Evolutionary conservation across 2,329 filamentous ascomycete species (phyloP).

Genomic region (Uncinocarpus reesii): DNA sequence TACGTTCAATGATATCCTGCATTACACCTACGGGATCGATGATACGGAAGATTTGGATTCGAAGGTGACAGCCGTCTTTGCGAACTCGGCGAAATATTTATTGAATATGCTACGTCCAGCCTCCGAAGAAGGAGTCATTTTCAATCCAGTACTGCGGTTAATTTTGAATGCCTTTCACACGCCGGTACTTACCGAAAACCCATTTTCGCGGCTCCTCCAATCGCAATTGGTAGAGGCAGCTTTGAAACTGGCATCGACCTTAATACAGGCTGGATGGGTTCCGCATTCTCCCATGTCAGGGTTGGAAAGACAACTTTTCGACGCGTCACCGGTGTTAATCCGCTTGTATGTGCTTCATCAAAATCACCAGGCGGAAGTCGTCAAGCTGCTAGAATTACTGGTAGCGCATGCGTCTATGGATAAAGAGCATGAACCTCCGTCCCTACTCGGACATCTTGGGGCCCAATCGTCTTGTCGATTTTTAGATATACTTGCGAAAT

Average conservation of each 20-base stretch:
- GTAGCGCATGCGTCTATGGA: conserved; percentile 57
- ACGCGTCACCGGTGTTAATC: conserved; percentile 64
- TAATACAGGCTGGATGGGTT: conserved; percentile 60
- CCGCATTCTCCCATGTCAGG: conserved; percentile 53
- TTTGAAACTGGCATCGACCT: conserved; percentile 55
- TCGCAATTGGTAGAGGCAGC: conserved; percentile 54
- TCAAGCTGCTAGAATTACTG: conserved; percentile 61
- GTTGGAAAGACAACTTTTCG: conserved; percentile 70
- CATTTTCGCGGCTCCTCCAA: conserved; percentile 45
- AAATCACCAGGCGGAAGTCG: conserved; percentile 53
- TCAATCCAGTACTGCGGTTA: conserved; percentile 65
- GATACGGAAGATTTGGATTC: conserved; percentile 41
- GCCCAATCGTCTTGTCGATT: conserved; percentile 75
- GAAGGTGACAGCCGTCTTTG: conserved; percentile 54
- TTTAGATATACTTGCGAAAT: conserved; percentile 61
- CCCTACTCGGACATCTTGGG: conserved; percentile 81
- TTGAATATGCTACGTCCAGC: conserved; percentile 65
- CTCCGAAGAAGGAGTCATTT: conserved; percentile 58
- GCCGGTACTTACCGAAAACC: conserved; percentile 53
- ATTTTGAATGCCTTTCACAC: conserved; percentile 53
- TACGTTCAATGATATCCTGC: conserved; percentile 61
- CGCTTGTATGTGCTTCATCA: conserved; percentile 64
- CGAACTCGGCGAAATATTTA: conserved; percentile 63
- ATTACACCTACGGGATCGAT: conserved; percentile 65
- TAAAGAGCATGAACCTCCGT: conserved; percentile 66